Conservation (phyloP, 768 basidiomycete genomes). For the Podaxis rugospora region DNA sequence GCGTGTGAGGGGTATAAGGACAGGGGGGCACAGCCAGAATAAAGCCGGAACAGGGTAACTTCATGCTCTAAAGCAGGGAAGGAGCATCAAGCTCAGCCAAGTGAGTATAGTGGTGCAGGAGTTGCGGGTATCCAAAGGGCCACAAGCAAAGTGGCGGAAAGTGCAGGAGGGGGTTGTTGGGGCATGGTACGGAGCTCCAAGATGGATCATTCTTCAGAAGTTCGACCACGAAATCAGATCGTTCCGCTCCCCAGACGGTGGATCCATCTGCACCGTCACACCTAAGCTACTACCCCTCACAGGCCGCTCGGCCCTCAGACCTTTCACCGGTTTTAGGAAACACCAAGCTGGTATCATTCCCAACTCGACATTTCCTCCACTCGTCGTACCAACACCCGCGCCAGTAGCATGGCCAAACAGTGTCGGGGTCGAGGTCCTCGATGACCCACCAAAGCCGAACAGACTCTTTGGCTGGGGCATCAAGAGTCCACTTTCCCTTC, state of each 20-base stretch:
- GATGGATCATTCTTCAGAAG: conserved; percentile 30
- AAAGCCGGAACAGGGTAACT: background rate
- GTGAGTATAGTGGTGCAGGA: background rate
- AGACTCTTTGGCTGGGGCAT: conserved; percentile 31
- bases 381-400: background rate
- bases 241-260: conserved; percentile 34
- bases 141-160: background rate
- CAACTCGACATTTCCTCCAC: conserved; percentile 44
- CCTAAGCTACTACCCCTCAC: conserved; percentile 61
- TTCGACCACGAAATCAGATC: conserved; percentile 71
- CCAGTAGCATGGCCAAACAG: conserved; percentile 6
- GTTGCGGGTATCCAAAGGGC: background rate
- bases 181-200: too few species aligned
- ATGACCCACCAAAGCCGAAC: conserved; percentile 22
- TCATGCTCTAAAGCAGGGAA: background rate
- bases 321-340: conserved; percentile 61
- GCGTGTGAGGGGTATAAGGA: background rate
- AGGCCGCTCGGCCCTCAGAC: conserved; percentile 57
- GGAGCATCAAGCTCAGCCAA: background rate
- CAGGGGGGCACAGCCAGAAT: background rate
- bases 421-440: conserved; percentile 13
- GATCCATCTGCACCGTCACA: conserved; percentile 52
- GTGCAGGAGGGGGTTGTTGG: background rate
- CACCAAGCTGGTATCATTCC: conserved; percentile 78
- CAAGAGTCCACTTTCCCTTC: conserved; percentile 38